These are phyloP conservation scores for Moesziomyces sp. DNA, from an alignment of 1,284 basidiomycete species.

Conservation along the genomic window DNA sequence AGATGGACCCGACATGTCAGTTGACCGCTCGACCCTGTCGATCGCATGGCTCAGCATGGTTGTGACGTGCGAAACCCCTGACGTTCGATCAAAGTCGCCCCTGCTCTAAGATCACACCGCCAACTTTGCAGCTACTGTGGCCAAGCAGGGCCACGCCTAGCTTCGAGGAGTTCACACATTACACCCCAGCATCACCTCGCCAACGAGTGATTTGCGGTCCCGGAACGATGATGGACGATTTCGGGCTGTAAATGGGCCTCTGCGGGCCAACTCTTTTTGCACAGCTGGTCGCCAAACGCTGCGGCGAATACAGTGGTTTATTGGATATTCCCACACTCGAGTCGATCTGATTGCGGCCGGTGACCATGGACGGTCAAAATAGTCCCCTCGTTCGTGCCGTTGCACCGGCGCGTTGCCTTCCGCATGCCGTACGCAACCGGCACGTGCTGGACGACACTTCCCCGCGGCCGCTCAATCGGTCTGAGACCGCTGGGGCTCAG, in stretches of 20 bases:
- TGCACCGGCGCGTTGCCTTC: background rate
- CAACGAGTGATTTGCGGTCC: background rate
- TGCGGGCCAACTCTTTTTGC: background rate
- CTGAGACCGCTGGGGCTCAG: background rate
- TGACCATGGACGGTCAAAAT: background rate
- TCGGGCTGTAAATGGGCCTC: no score
- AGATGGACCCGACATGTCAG: slow-evolving; percentile 8
- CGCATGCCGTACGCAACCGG: background rate
- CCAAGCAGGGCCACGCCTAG: no score
- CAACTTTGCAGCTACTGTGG: background rate
- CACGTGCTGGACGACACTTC: background rate
- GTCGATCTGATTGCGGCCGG: slow-evolving; percentile 6
- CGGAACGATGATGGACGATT: slow-evolving; percentile 2
- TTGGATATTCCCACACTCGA: slow-evolving; percentile 16
- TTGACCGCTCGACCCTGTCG: slow-evolving; percentile 8
- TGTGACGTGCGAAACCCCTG: no score
- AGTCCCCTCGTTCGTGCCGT: slow-evolving; percentile 10
- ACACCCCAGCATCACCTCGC: background rate
- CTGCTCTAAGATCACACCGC: background rate
- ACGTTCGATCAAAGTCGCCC: background rate
- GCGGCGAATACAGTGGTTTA: background rate
- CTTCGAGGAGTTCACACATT: no score
- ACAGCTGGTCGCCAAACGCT: background rate
- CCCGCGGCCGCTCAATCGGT: background rate
- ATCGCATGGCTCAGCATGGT: slow-evolving; percentile 6